Conservation (phyloP, 2,329 filamentous ascomycete species). For the Albifimbria verrucaria region DNA sequence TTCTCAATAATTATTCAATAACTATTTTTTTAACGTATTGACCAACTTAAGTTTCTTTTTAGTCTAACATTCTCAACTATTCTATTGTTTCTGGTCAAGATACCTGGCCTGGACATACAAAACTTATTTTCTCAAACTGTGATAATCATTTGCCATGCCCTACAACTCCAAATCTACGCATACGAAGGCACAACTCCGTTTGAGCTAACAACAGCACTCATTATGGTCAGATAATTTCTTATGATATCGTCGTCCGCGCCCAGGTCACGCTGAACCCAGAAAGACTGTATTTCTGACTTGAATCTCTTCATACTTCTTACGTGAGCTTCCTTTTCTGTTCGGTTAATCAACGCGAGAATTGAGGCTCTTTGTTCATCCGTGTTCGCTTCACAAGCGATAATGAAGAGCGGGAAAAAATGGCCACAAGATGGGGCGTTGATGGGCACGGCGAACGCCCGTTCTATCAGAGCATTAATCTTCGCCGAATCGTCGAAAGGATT, state of each 20-base stretch:
- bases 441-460: conserved; percentile 13
- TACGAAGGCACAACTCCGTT: conserved; percentile 10
- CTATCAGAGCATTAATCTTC: conserved; percentile 16
- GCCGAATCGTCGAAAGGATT: conserved; percentile 15
- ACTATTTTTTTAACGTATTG: too few relatives aligned
- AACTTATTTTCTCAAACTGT: too few relatives aligned
- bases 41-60: too few relatives aligned
- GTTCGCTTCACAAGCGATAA: conserved; percentile 30
- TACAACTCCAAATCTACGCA: conserved; percentile 9
- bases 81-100: too few relatives aligned
- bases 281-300: conserved; percentile 18
- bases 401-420: conserved; percentile 32
- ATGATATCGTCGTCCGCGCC: conserved; percentile 25
- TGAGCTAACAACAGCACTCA: conserved; percentile 16
- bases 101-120: too few relatives aligned
- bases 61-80: too few relatives aligned
- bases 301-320: conserved; percentile 20
- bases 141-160: too few relatives aligned
- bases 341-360: conserved; percentile 26
- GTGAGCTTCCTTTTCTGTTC: conserved; percentile 14
- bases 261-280: conserved; percentile 33
- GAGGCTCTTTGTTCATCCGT: conserved; percentile 26
- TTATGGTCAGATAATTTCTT: conserved; percentile 23
- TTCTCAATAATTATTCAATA: too few relatives aligned
- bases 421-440: conserved; percentile 14